phyloP scores from a whole-genome alignment of 129 eudicot genomes.

The Chrysanthemum seticuspe region DNA sequence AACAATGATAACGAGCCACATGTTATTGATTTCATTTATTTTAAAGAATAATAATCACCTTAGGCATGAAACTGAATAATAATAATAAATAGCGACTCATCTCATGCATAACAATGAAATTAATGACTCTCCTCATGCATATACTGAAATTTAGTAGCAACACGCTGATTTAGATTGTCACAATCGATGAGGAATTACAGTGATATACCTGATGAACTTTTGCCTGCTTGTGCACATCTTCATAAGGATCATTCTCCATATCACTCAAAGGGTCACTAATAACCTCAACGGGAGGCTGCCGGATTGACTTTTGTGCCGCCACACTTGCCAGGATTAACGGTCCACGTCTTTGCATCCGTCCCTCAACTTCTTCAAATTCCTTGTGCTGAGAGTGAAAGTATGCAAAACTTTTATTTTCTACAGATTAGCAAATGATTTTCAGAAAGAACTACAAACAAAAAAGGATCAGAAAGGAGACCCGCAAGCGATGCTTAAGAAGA shows the following conservation, averaged over 20 bases:
- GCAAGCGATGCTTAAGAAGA: constrained; percentile 70
- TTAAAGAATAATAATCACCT: neutral
- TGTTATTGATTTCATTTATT: neutral
- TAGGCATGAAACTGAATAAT: neutral
- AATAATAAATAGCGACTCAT: constrained; percentile 10
- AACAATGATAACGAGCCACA: neutral
- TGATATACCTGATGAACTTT: constrained; percentile 63
- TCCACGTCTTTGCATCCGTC: constrained; percentile 63
- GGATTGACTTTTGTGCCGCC: constrained; percentile 66
- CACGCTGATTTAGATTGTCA: neutral
- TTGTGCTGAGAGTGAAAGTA: constrained; percentile 60
- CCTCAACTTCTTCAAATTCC: constrained; percentile 93
- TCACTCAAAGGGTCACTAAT: constrained; percentile 91
- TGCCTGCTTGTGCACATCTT: constrained; percentile 50
- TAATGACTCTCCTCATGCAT: constrained; percentile 18
- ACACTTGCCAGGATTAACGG: constrained; percentile 65
- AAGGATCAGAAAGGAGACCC: constrained; percentile 42
- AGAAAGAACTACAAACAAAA: neutral
- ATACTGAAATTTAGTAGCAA: neutral
- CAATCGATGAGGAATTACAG: neutral
- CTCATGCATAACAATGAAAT: constrained; percentile 7
- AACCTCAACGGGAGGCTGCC: constrained; percentile 78
- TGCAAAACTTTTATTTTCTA: neutral
- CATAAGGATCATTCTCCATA: constrained; percentile 70
- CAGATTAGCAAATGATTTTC: neutral